Evolutionary conservation across 2,329 filamentous ascomycete genomes (phyloP), one percentile per base, ranked within the genome.

Genomic region (Trichophyton benhamiae): DNA sequence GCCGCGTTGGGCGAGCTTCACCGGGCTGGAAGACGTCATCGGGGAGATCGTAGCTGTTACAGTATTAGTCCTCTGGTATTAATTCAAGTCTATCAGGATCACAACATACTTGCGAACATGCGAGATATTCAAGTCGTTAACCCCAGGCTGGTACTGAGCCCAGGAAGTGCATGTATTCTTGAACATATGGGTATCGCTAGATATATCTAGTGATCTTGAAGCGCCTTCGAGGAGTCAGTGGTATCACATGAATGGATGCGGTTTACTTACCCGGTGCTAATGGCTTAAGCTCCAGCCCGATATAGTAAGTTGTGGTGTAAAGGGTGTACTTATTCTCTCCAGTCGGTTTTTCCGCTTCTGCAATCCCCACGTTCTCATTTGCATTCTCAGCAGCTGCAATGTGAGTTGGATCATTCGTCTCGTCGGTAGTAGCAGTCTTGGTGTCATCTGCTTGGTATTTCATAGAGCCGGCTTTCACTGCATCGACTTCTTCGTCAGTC

Each of bases 251-350:
- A 49, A 62, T 36, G 20, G 60, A 22, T 55, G 17, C 60, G 53
- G 52, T 53, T 48, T 52, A 77, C 83, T 72, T 80, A 90, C 89
- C 87, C 78, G 86, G 82, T 42, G 81, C 80, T 61, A 96, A 76
- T 68, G 87, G 82, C 57, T 82, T 82, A 62, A 97, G 76, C 70
- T 92, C 87, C 57, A 97, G 80, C 41, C 94, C 94, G 70, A 99
- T 90, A 71, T 97, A 99, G 73, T 91, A 92, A 0, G 91, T 96
- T 25, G 90, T 91, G 0, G 92, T 97, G 72, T 89, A 95, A 30
- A 97, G 76, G 53, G 78, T 80, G 60, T 76, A 74, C 38, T 76
- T 74, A 63, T 77, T 74, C 27, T 77, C 72, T 30, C 69, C 72
- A 46, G 73, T 73, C 30, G 70, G 68, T 46, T 72, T 70, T 48